These are phyloP conservation scores for Colletotrichum abscissum DNA, from an alignment of 2,329 filamentous ascomycete genomes.

Conservation along the genomic window DNA sequence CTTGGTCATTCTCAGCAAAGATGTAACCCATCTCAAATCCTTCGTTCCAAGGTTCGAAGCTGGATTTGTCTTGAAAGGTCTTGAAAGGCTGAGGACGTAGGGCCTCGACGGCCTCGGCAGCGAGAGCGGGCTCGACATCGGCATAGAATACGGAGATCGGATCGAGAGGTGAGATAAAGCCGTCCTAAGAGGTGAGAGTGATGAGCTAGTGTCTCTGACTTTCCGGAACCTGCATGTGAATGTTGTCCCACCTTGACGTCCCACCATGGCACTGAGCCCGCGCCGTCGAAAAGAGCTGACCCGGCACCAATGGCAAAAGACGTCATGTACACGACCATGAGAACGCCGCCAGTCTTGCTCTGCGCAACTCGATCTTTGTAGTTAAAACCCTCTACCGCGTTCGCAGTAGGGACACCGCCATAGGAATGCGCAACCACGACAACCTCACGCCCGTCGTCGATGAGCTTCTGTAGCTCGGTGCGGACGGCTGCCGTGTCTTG, in stretches of 20 bases:
- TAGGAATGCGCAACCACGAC: slow-evolving; percentile 56
- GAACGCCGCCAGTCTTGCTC: slow-evolving; percentile 50
- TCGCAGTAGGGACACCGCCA: slow-evolving; percentile 51
- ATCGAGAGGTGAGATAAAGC: background rate
- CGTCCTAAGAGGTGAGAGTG: slow-evolving; percentile 11
- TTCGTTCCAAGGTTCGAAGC: slow-evolving; percentile 42
- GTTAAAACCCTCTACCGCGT: slow-evolving; percentile 48
- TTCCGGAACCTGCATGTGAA: too few species aligned
- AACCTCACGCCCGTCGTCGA: slow-evolving; percentile 50
- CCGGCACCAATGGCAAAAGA: slow-evolving; percentile 44
- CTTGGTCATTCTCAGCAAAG: slow-evolving; percentile 40
- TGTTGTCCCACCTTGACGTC: slow-evolving; percentile 35
- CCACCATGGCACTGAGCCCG: slow-evolving; percentile 40
- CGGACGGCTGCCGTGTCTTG: slow-evolving; percentile 48
- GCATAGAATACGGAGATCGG: slow-evolving; percentile 38
- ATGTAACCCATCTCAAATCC: slow-evolving; percentile 41
- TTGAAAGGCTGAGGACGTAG: slow-evolving; percentile 1
- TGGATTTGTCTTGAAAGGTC: slow-evolving; percentile 38
- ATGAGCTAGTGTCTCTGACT: slow-evolving; percentile 18
- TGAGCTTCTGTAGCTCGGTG: slow-evolving; percentile 40
- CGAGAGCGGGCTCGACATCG: slow-evolving; percentile 34
- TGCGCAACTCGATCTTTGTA: slow-evolving; percentile 44
- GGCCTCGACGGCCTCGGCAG: slow-evolving; percentile 31
- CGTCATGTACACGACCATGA: slow-evolving; percentile 47
- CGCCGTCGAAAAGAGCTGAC: slow-evolving; percentile 37